Conservation (phyloP, 345 rosid genomes). For the Eucalyptus sideroxylon region DNA sequence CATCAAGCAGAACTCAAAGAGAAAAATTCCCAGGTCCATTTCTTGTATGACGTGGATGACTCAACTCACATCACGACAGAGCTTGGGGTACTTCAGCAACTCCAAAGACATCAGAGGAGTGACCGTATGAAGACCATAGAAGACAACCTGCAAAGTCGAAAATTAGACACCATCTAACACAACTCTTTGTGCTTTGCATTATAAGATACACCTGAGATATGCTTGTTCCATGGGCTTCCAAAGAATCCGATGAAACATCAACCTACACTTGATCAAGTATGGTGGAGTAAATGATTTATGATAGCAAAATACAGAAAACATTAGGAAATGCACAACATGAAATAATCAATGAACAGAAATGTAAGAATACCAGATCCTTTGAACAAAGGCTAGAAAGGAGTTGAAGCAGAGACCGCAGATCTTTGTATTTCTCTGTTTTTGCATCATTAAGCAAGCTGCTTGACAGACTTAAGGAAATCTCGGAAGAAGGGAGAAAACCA, state of each 20-base stretch:
- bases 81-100: slow-evolving; percentile 94
- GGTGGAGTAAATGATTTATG: neutral
- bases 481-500: neutral
- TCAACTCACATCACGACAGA: slow-evolving; percentile 84
- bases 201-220: slow-evolving; percentile 63
- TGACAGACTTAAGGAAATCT: slow-evolving; percentile 72
- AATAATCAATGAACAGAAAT: neutral
- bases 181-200: neutral
- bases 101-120: slow-evolving; percentile 85
- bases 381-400: slow-evolving; percentile 91
- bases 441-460: slow-evolving; percentile 79
- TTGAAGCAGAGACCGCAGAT: slow-evolving; percentile 92
- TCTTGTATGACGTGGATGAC: neutral
- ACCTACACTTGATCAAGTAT: slow-evolving; percentile 29
- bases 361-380: slow-evolving; percentile 61
- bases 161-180: slow-evolving; percentile 13
- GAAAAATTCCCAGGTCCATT: neutral
- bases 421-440: slow-evolving; percentile 77
- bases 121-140: slow-evolving; percentile 81
- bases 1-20: neutral
- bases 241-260: slow-evolving; percentile 82
- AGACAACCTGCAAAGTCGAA: slow-evolving; percentile 63
- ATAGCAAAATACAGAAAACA: neutral
- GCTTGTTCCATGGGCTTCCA: slow-evolving; percentile 52
- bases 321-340: neutral